Evolutionary conservation across 768 basidiomycete species (phyloP).

Genomic region (Lactifluus hygrophoroides): DNA sequence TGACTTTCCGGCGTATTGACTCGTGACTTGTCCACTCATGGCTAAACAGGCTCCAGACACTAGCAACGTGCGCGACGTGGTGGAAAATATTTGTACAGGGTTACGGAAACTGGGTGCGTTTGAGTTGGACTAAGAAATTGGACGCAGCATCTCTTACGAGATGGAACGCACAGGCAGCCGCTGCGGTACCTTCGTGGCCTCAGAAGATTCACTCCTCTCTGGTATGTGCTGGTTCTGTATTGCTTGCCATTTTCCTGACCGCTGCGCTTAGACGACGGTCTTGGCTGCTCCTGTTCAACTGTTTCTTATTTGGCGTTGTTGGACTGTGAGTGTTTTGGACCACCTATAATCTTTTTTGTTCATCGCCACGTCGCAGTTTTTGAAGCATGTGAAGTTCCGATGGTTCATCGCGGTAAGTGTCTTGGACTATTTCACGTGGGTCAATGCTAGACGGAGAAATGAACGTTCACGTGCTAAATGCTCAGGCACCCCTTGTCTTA

Average conservation of each 20-base stretch:
- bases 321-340: conserved; percentile 21
- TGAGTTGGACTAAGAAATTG: not conserved
- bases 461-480: not conserved
- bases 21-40: not conserved
- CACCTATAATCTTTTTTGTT: not conserved
- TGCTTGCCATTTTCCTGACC: not conserved
- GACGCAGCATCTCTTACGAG: too few relatives aligned
- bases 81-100: conserved; percentile 23
- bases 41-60: conserved; percentile 20
- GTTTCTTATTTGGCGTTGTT: conserved; percentile 26
- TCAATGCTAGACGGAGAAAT: not conserved
- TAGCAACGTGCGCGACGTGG: conserved; percentile 17
- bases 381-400: not conserved
- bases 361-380: not conserved
- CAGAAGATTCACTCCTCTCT: conserved; percentile 4
- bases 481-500: conserved; percentile 1
- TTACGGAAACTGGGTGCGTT: conserved; percentile 24
- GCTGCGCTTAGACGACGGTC: conserved; percentile 15
- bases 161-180: not conserved
- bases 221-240: not conserved
- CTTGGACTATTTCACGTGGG: too few relatives aligned
- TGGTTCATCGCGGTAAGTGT: conserved; percentile 1
- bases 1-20: not conserved
- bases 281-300: conserved; percentile 25
- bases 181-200: conserved; percentile 1